Evolutionary conservation across 192 early-diverging fungal species (phyloP).

Genomic region (Chytriomyces hyalinus): DNA sequence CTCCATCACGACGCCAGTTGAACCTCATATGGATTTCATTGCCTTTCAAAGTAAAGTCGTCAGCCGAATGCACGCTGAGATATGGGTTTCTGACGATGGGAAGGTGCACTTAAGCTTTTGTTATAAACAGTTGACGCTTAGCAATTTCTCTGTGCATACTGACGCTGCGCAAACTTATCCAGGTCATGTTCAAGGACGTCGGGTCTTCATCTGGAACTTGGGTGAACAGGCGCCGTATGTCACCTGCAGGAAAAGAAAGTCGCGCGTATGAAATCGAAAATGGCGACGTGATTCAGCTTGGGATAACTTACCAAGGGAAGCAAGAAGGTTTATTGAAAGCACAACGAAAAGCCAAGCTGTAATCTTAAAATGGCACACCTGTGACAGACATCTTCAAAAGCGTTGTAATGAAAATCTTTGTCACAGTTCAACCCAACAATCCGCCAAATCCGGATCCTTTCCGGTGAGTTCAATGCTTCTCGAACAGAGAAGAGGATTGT

Average conservation of each 20-base stretch:
- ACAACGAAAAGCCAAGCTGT: too few relatives aligned
- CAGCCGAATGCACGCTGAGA: constrained; percentile 87
- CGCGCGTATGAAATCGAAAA: constrained; percentile 76
- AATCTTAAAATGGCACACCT: too few relatives aligned
- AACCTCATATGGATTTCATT: constrained; percentile 38
- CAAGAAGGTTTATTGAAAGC: constrained; percentile 63
- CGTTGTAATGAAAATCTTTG: constrained; percentile 75
- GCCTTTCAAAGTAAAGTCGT: constrained; percentile 82
- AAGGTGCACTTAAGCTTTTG: constrained; percentile 24
- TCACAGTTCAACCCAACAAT: constrained; percentile 35
- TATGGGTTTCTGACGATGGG: constrained; percentile 81
- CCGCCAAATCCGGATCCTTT: constrained; percentile 35
- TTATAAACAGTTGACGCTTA: neutral
- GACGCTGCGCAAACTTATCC: neutral
- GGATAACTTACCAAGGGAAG: constrained; percentile 94
- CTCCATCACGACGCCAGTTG: neutral
- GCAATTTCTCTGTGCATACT: neutral
- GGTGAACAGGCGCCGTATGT: constrained; percentile 88
- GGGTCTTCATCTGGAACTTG: constrained; percentile 96
- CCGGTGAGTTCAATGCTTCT: constrained; percentile 34
- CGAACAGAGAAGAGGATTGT: constrained; percentile 51
- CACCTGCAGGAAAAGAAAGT: constrained; percentile 80
- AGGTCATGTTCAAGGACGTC: constrained; percentile 90
- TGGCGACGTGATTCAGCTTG: constrained; percentile 94
- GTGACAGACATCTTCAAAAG: constrained; percentile 66